Conservation (phyloP, 805 yeast species). For the Pichia cabralensis region DNA sequence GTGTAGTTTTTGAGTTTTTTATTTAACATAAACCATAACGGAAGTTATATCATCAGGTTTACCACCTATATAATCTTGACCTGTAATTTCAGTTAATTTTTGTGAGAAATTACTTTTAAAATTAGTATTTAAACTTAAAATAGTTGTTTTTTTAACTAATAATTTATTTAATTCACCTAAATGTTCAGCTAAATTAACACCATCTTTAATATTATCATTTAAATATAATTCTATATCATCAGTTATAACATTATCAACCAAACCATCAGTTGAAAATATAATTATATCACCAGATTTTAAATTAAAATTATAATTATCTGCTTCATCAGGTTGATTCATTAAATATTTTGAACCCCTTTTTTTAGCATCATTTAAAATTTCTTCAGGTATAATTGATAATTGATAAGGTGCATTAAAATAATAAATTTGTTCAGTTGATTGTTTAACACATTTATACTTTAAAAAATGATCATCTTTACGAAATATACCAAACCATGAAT, state of each 20-base stretch:
- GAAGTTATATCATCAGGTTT: constrained; percentile 92
- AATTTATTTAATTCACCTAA: constrained; percentile 32
- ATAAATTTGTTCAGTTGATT: constrained; percentile 72
- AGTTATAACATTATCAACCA: constrained; percentile 71
- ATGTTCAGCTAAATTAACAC: constrained; percentile 7
- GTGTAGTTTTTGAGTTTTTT: too few relatives aligned
- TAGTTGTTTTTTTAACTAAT: constrained; percentile 58
- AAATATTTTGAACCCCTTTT: constrained; percentile 52
- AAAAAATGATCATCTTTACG: constrained; percentile 28
- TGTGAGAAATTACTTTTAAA: constrained; percentile 84
- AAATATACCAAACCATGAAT: constrained; percentile 88
- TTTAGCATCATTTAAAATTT: constrained; percentile 43
- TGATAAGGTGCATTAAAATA: constrained; percentile 91
- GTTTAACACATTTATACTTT: constrained; percentile 39
- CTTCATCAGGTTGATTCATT: constrained; percentile 57
- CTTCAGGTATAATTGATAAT: constrained; percentile 70
- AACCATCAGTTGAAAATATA: constrained; percentile 88
- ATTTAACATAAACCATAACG: constrained; percentile 55
- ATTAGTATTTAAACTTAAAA: constrained; percentile 59
- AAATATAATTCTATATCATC: constrained; percentile 64
- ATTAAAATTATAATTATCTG: constrained; percentile 59
- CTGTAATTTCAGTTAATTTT: constrained; percentile 55
- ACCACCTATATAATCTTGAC: constrained; percentile 74
- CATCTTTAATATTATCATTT: constrained; percentile 35
- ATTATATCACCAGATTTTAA: constrained; percentile 65